Conservation (phyloP, 306 rosid species). For the Casuarina equisetifolia region DNA sequence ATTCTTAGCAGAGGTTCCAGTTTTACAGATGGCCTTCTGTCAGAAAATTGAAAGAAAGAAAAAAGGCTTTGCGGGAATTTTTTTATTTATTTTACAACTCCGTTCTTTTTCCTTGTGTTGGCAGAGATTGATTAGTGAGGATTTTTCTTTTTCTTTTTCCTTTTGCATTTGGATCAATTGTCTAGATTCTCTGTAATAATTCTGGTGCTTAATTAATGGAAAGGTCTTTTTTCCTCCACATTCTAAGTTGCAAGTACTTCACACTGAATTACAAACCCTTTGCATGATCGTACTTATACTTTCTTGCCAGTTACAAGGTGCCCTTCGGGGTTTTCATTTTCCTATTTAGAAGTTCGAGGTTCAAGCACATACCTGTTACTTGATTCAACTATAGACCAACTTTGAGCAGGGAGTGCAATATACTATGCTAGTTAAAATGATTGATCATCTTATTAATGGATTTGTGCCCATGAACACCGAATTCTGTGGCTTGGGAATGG, state of each 20-base stretch:
- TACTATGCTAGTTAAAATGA: no score
- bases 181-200: constrained; percentile 33
- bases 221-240: neutral
- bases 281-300: neutral
- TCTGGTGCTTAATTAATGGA: constrained; percentile 22
- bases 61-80: constrained; percentile 46
- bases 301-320: neutral
- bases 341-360: no score
- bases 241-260: neutral
- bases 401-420: no score
- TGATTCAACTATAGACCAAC: no score
- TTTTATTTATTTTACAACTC: constrained; percentile 28
- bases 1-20: constrained; percentile 65
- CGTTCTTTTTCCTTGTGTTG: constrained; percentile 37
- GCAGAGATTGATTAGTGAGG: constrained; percentile 41
- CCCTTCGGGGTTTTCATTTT: no score
- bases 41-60: constrained; percentile 48
- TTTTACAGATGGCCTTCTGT: constrained; percentile 72
- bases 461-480: neutral
- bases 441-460: no score
- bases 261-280: neutral
- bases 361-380: no score
- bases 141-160: constrained; percentile 11
- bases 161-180: constrained; percentile 22
- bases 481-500: constrained; percentile 11